Evolutionary conservation across 768 basidiomycete genomes (phyloP).

Genomic region (Suillus placidus): DNA sequence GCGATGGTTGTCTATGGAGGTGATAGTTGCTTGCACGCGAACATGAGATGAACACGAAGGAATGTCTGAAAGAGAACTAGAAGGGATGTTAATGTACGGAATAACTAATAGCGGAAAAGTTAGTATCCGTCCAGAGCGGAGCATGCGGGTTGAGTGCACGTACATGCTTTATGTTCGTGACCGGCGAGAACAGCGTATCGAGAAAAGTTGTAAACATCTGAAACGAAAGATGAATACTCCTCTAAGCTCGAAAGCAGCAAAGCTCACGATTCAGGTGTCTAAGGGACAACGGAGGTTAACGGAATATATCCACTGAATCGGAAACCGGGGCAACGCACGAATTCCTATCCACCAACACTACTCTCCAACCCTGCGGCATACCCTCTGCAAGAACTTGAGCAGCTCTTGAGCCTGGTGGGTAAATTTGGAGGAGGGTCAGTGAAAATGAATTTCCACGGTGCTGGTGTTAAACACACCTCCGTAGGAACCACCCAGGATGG

Average conservation of each 20-base stretch:
- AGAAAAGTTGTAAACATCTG: slow-evolving; percentile 61
- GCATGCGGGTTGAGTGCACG: slow-evolving; percentile 18
- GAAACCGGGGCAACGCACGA: slow-evolving; percentile 41
- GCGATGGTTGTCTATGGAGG: slow-evolving; percentile 39
- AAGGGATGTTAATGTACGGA: slow-evolving; percentile 54
- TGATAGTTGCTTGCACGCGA: slow-evolving; percentile 50
- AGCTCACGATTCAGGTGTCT: slow-evolving; percentile 53
- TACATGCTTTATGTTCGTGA: slow-evolving; percentile 69
- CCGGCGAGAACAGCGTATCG: slow-evolving; percentile 58
- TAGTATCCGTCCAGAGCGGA: neutral
- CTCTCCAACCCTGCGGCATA: slow-evolving; percentile 54
- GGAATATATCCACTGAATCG: neutral
- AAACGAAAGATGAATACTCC: neutral
- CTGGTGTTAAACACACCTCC: slow-evolving; percentile 43
- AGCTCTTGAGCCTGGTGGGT: slow-evolving; percentile 46
- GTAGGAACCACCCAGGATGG: slow-evolving; percentile 58
- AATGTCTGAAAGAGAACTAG: slow-evolving; percentile 17
- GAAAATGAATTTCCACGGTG: slow-evolving; percentile 8
- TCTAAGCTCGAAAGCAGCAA: neutral
- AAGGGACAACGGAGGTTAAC: neutral
- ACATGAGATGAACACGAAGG: slow-evolving; percentile 25
- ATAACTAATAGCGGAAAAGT: slow-evolving; percentile 42
- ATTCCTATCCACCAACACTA: slow-evolving; percentile 63
- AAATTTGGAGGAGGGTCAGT: neutral
- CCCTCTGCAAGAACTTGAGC: slow-evolving; percentile 51